Evolutionary conservation across 352 stramenopile species (phyloP), one percentile per base, ranked within the genome.

Genomic region (Achlya hypogyna): DNA sequence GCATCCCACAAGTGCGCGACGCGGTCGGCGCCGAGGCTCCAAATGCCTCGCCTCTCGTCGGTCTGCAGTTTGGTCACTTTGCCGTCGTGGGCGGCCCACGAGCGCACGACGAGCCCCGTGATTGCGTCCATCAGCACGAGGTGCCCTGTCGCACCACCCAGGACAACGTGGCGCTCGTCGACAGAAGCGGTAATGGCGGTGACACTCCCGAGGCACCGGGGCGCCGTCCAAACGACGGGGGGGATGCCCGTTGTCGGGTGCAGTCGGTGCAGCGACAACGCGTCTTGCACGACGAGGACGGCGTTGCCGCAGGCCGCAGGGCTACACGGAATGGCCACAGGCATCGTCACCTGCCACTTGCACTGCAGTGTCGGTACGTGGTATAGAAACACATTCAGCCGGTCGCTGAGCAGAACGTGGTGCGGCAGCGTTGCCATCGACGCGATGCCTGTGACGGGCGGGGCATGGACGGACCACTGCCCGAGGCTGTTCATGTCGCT

Each of bases 381-480:
- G 60, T 58, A 42, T 1, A 67, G 16, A 28, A 51, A 67, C 3
- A 67, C 60, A 9, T 49, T 58, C 28, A 51, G 45, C 5, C 38
- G 14, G 38, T 67, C 60, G 23, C 60, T 58, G 8, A 67, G 5
- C 3, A 67, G 28, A 23, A 63, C 22, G 42, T 49, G 54, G 31
- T 63, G 31, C 10, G 9, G 32, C 20, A 67, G 9, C 20, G 22
- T n/a, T 27, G 42, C 9, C 60, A 23, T 38, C 5, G 3, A 10
- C 22, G 31, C 12, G 22, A 49, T 14, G 22, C 51, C 9, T 20
- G 60, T 28, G 16, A 63, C 5, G 3, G 34, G 29, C 8, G 47
- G 22, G 25, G 25, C 49, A 16, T 60, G 47, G 16, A 67, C 51
- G 10, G 40, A 27, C 60, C 60, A 67, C 34, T 67, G 60, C 51